phyloP scores from a whole-genome alignment of 306 rosid genomes.

The Prunus mira region DNA sequence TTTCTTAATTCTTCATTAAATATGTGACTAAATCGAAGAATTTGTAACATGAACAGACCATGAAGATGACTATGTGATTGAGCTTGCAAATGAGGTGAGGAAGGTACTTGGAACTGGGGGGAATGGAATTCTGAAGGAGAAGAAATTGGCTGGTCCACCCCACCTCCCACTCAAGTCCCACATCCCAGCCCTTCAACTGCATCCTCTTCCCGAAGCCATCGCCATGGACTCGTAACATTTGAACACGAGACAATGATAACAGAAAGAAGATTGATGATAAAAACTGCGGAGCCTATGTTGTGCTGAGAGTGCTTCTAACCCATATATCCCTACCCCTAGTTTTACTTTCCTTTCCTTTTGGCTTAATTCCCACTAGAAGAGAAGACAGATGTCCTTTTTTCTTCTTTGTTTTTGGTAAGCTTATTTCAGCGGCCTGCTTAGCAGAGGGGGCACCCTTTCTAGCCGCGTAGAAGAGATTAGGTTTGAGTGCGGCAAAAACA shows the following conservation, averaged over 20 bases:
- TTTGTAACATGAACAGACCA: slow-evolving; percentile 50
- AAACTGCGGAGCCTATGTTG: neutral
- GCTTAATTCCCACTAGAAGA: neutral
- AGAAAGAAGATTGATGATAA: slow-evolving; percentile 11
- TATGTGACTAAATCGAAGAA: neutral
- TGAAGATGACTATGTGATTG: slow-evolving; percentile 78
- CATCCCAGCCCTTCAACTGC: slow-evolving; percentile 53
- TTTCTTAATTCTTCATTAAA: neutral
- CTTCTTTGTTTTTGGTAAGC: neutral
- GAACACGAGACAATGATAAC: neutral
- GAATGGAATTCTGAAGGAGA: slow-evolving; percentile 45
- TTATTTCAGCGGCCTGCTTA: neutral
- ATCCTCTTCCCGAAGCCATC: slow-evolving; percentile 68
- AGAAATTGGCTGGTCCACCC: slow-evolving; percentile 38
- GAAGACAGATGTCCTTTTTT: neutral
- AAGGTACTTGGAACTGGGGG: slow-evolving; percentile 57
- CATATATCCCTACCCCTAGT: neutral
- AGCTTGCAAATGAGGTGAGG: slow-evolving; percentile 91
- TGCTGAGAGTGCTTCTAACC: slow-evolving; percentile 24
- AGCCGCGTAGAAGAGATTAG: neutral
- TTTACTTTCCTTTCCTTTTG: neutral
- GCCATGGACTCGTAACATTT: slow-evolving; percentile 51
- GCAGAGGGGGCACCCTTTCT: neutral
- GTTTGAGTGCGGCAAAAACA: slow-evolving; percentile 14
- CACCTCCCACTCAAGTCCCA: slow-evolving; percentile 55